Conservation (phyloP, 1,139 yeast species). For the Candida tropicalis region DNA sequence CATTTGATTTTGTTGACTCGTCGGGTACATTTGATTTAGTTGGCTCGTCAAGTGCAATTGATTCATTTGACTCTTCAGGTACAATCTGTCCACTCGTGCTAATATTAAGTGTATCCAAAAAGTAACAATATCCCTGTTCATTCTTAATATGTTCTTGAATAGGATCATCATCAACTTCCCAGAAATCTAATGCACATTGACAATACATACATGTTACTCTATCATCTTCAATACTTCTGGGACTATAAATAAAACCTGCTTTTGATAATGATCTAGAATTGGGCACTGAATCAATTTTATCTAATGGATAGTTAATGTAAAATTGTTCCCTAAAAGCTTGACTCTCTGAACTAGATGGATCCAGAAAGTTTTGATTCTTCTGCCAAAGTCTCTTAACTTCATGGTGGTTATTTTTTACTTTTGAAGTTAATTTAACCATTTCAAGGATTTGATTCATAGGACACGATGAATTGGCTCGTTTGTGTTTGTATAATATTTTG, state of each 20-base stretch:
- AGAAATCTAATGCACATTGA: constrained; percentile 64
- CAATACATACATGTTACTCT: constrained; percentile 75
- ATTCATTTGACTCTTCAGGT: neutral
- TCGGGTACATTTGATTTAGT: neutral
- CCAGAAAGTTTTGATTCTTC: constrained; percentile 23
- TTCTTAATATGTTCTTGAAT: constrained; percentile 51
- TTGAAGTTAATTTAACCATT: constrained; percentile 20
- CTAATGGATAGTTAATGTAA: constrained; percentile 62
- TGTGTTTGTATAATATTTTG: constrained; percentile 48
- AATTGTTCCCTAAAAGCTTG: constrained; percentile 50
- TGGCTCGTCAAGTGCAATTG: neutral
- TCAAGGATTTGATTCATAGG: constrained; percentile 36
- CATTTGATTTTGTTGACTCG: neutral
- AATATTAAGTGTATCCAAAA: too few species aligned
- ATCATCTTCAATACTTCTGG: constrained; percentile 54
- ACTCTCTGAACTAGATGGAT: constrained; percentile 33
- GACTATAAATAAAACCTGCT: constrained; percentile 59
- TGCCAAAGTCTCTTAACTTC: constrained; percentile 13
- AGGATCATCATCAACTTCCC: constrained; percentile 75
- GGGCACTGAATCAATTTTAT: constrained; percentile 37
- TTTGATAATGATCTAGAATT: constrained; percentile 41
- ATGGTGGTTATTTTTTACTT: constrained; percentile 11
- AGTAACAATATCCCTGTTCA: constrained; percentile 50
- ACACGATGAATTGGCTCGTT: constrained; percentile 49
- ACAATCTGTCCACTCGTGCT: too few species aligned